Conservation (phyloP, 768 basidiomycete genomes). For the Rhizopogon salebrosus region DNA sequence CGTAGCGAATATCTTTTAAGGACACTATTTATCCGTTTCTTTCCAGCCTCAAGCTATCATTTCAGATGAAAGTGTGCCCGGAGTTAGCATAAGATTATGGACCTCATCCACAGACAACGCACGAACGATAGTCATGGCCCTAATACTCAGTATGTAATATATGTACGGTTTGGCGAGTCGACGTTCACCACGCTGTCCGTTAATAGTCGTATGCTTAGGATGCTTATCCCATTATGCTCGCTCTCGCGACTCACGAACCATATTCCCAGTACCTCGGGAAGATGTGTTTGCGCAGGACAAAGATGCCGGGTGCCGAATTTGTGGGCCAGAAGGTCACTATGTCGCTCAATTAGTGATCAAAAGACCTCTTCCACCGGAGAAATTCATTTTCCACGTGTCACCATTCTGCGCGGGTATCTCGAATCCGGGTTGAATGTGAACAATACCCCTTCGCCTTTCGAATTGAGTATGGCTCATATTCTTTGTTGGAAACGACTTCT, state of each 20-base stretch:
- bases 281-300: constrained; percentile 92
- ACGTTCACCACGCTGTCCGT: neutral
- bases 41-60: constrained; percentile 88
- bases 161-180: constrained; percentile 88
- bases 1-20: constrained; percentile 16
- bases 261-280: constrained; percentile 93
- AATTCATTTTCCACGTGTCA: constrained; percentile 98
- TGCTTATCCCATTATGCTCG: constrained; percentile 98
- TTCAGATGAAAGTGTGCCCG: constrained; percentile 94
- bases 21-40: neutral
- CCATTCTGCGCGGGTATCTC: constrained; percentile 93
- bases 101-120: constrained; percentile 89
- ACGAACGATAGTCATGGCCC: constrained; percentile 86
- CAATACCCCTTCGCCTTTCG: constrained; percentile 74
- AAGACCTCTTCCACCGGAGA: constrained; percentile 52
- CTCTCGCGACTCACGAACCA: constrained; percentile 97
- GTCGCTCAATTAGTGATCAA: constrained; percentile 74
- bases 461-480: constrained; percentile 99
- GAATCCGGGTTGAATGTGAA: constrained; percentile 89
- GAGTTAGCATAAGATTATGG: constrained; percentile 99
- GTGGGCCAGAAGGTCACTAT: constrained; percentile 92
- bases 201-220: constrained; percentile 47
- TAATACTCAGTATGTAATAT: too few species aligned
- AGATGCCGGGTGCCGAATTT: constrained; percentile 79
- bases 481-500: constrained; percentile 99